Evolutionary conservation across 129 eudicot genomes (phyloP), one percentile per base, ranked within the genome.

Genomic region (Artemisia argyi): DNA sequence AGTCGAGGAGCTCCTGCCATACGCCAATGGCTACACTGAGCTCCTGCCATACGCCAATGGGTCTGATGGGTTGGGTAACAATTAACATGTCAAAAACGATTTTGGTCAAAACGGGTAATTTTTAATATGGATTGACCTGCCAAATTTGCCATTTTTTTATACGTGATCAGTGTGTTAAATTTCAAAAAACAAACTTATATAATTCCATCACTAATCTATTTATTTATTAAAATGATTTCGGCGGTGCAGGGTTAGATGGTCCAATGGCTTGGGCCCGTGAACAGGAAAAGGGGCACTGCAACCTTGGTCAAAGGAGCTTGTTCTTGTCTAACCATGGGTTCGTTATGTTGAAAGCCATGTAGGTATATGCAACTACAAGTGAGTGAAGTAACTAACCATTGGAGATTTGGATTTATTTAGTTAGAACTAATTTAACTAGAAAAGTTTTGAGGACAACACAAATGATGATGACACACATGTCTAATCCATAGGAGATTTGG

Each of bases 1-100:
- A 79, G 95, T 87, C 1, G 95, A 88, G 59, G 98, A 89, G 85
- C 79, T 89, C 15, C 69, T 93, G 81, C 96, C 98, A 12, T 89
- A 87, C 67, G 80, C 92, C 8, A 89, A 93, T 61, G 95, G 95
- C 60, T 93, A 93, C 66, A 93, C 98, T 0, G 98, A 90, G 70
- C 93, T 94, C 58, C n/a, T n/a, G n/a, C n/a, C n/a, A n/a, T n/a
- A n/a, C n/a, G n/a, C n/a, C n/a, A n/a, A n/a, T n/a, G n/a, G n/a
- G n/a, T n/a, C n/a, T n/a, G 58, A 15, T 5, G n/a, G 7, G n/a
- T 12, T 12, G 58, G 58, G 58, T 53, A 53, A 15, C 17, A n/a
- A 9, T 55, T 55, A 5, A 61, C 46, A 24, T 24, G 28, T 24
- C 28, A 24, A 30, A 3, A 30, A 4, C 0, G 35, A 24, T 24